phyloP scores from a whole-genome alignment of 768 basidiomycete species.

The Trichaptum fuscoviolaceum region DNA sequence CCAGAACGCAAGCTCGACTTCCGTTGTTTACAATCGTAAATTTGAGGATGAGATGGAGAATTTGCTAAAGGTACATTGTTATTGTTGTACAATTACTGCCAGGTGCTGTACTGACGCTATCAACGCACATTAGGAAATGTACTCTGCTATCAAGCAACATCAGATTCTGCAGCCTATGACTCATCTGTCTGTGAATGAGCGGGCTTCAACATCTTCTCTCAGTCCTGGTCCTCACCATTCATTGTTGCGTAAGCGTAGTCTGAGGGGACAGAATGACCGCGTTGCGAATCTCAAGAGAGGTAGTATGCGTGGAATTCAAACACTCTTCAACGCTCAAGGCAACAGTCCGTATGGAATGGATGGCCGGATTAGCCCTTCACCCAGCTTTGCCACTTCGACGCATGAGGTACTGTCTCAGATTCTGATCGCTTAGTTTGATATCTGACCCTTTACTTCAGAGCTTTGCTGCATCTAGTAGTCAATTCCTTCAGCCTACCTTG shows the following conservation, averaged over 20 bases:
- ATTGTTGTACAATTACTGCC: neutral
- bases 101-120: slow-evolving; percentile 8
- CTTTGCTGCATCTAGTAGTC: slow-evolving; percentile 55
- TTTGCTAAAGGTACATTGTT: slow-evolving; percentile 64
- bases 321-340: slow-evolving; percentile 62
- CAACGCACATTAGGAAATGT: slow-evolving; percentile 70
- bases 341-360: slow-evolving; percentile 82
- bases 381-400: slow-evolving; percentile 87
- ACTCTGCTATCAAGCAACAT: slow-evolving; percentile 82
- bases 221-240: slow-evolving; percentile 46
- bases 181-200: slow-evolving; percentile 19
- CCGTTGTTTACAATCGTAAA: slow-evolving; percentile 49
- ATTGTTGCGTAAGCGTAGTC: slow-evolving; percentile 61
- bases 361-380: slow-evolving; percentile 90
- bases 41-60: slow-evolving; percentile 89
- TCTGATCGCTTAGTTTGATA: slow-evolving; percentile 1
- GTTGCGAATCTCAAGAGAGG: slow-evolving; percentile 79
- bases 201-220: slow-evolving; percentile 51
- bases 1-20: slow-evolving; percentile 26
- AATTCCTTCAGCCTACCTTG: slow-evolving; percentile 78
- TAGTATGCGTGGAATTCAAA: slow-evolving; percentile 84
- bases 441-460: slow-evolving; percentile 32
- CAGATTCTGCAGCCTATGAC: slow-evolving; percentile 81
- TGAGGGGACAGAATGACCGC: slow-evolving; percentile 66
- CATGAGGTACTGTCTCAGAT: slow-evolving; percentile 53